These are phyloP conservation scores for Cyathus striatus DNA, from an alignment of 768 basidiomycete genomes.

Conservation along the genomic window DNA sequence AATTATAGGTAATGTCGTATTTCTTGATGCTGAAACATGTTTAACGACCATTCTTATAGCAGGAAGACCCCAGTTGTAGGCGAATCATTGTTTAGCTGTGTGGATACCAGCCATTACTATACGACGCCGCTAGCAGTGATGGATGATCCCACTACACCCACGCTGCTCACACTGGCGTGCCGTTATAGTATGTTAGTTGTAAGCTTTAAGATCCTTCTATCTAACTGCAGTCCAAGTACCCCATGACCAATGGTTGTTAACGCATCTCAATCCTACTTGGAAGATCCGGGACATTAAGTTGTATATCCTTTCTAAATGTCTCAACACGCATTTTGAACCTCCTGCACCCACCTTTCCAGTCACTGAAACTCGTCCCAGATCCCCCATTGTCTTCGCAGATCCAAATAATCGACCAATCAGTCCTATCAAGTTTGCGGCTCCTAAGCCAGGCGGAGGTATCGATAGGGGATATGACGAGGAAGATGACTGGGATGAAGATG, in stretches of 20 bases:
- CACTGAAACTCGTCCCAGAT: slow-evolving; percentile 37
- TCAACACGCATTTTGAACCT: slow-evolving; percentile 28
- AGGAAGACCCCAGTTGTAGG: too few relatives aligned
- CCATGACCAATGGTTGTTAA: slow-evolving; percentile 75
- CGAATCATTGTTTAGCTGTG: too few relatives aligned
- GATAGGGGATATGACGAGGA: slow-evolving; percentile 7
- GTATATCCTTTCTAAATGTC: slow-evolving; percentile 55
- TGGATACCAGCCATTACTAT: too few relatives aligned
- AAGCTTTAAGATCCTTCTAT: background rate
- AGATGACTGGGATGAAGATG: slow-evolving; percentile 12
- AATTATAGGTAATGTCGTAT: too few relatives aligned
- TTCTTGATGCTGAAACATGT: too few relatives aligned
- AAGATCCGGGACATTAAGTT: slow-evolving; percentile 60
- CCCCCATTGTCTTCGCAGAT: slow-evolving; percentile 67
- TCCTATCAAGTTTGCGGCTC: slow-evolving; percentile 37
- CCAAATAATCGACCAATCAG: slow-evolving; percentile 32
- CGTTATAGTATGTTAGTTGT: background rate
- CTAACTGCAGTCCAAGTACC: slow-evolving; percentile 36
- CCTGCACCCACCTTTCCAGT: slow-evolving; percentile 1
- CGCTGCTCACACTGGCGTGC: background rate
- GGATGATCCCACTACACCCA: background rate
- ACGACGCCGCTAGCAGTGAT: too few relatives aligned
- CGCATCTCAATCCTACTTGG: slow-evolving; percentile 57
- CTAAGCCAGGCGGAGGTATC: slow-evolving; percentile 6
- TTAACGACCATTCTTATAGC: too few relatives aligned